Conservation (phyloP, 805 yeast genomes). For the Starmerella tilneyi region DNA sequence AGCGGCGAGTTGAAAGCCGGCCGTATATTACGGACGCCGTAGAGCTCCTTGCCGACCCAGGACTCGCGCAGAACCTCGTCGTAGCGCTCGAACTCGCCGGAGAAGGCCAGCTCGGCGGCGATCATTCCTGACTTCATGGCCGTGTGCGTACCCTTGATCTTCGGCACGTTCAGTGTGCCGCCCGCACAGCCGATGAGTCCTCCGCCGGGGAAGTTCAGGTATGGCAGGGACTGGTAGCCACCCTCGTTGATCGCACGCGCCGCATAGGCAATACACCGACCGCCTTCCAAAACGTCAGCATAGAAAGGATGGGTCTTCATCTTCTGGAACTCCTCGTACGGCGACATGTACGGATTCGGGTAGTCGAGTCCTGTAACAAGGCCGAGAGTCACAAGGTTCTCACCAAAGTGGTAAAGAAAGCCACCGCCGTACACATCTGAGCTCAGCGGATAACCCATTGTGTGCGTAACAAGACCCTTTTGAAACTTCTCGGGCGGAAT, state of each 20-base stretch:
- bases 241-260: conserved; percentile 98
- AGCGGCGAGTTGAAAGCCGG: conserved; percentile 75
- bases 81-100: conserved; percentile 42
- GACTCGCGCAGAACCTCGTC: conserved; percentile 59
- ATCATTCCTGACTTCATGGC: conserved; percentile 93
- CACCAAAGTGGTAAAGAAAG: conserved; percentile 93
- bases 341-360: conserved; percentile 87
- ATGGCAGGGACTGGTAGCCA: conserved; percentile 87
- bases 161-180: conserved; percentile 95
- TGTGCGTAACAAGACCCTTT: conserved; percentile 72
- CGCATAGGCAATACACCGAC: conserved; percentile 86
- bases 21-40: conserved; percentile 78
- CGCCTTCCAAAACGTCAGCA: conserved; percentile 63
- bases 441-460: conserved; percentile 79
- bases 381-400: conserved; percentile 82
- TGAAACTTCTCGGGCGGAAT: conserved; percentile 72
- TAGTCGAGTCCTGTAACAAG: conserved; percentile 92
- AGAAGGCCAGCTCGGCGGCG: conserved; percentile 70
- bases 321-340: conserved; percentile 89
- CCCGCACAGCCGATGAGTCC: conserved; percentile 90
- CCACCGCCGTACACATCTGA: conserved; percentile 87
- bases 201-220: conserved; percentile 90
- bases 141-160: conserved; percentile 94
- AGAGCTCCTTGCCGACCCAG: conserved; percentile 78
- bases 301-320: conserved; percentile 90